Evolutionary conservation across 805 yeast genomes (phyloP), one percentile per base, ranked within the genome.

Genomic region (Barnettozyma sp.): DNA sequence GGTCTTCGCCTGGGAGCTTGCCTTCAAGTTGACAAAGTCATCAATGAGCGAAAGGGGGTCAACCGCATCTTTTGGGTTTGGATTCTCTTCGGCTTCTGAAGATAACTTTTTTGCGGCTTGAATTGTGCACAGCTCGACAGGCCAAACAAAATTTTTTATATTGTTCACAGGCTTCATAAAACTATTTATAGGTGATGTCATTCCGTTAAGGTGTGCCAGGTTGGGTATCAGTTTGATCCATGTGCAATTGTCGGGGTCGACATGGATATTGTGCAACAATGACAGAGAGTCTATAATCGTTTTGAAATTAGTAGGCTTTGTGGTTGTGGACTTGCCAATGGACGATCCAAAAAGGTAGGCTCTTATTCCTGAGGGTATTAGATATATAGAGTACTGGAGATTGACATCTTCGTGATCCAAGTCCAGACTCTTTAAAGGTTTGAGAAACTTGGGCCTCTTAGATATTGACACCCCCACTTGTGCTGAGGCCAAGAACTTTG

Each of bases 161-260:
- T 71, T 72, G 21, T 63, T 66, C 4, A 73, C 75, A 0, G 68
- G 62, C 33, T 60, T 63, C 30, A 78, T 62, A 52, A 71, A 82
- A 17, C 66, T 63, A 10, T 86, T 63, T 3, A 82, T 68, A 9
- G 65, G 65, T 0, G 87, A 78, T 0, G 88, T 76, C 44, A 75
- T 69, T 16, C 81, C 82, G 54, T 78, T 80, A 43, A 81, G 62
- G 51, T 80, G 87, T 39, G 70, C 71, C 33, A 81, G 52, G 44
- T 80, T 76, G 3, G 92, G 92, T 4, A 78, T 66, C 11, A 82
- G 55, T 50, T 72, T 79, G 12, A 82, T 67, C 92, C 90, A 82
- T 62, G 36, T 40, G 16, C 48, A 45, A 16, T 14, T 20, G 16
- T 43, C 40, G 1, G 37, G 17, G 26, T 48, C 36, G 38, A 44